Evolutionary conservation across 352 stramenopile species (phyloP), one percentile per base, ranked within the genome.

Genomic region (Lagenidium sp.): DNA sequence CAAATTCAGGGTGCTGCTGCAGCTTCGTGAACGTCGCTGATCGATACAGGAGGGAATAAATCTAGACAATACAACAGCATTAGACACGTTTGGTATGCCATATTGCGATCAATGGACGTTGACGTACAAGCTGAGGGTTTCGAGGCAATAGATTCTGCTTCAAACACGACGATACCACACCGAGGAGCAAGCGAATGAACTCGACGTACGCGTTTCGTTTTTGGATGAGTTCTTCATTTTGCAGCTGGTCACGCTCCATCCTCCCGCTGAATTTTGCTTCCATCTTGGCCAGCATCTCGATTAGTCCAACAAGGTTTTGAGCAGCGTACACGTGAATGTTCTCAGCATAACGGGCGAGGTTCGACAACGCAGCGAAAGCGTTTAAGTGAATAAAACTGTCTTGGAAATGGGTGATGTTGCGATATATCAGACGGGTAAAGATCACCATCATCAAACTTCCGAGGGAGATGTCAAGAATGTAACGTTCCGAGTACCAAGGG

Each of bases 31-130:
- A 85, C 18, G 73, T 78, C 16, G 78, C 63, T 4, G 69, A 65
- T 18, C 68, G 70, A 44, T 92, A 82, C 23, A 92, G 40, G 10
- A 92, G 50, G 23, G 76, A 81, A 81, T 88, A 92, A 79, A 92
- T 89, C 67, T 79, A 50, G 10, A 36, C 22, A 13, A 5, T 16
- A 50, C 28, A 31, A 10, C 5, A 40, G 20, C 19, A 16, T 40
- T 32, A 41, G 30, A 34, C 4, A 11, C 21, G 4, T 28, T 21
- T 20, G 4, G 4, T 23, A 20, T 48, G 18, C 24, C 34, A 30
- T 8, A 24, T 37, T 11, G 24, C 36, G 6, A 24, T 34, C n/a
- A 46, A 36, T 24, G 28, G 37, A 16, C 22, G 16, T 1, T n/a
- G 20, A 64, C 58, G 4, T 57, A 77, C 65, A 68, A 91, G 71